phyloP scores from a whole-genome alignment of 2,329 filamentous ascomycete genomes.

The Malbranchea zuffiana region DNA sequence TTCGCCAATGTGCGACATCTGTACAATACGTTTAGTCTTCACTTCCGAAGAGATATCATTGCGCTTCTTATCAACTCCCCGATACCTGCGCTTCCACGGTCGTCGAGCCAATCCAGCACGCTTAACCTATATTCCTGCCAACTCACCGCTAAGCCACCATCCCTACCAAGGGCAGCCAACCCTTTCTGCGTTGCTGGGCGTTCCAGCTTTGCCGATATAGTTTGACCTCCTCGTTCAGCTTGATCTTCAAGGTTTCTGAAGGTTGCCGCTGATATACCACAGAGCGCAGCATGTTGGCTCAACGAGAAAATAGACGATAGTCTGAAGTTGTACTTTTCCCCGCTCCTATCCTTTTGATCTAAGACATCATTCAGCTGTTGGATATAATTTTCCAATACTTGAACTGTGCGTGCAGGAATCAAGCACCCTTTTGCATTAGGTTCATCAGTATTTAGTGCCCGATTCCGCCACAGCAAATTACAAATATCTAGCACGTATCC shows the following conservation, averaged over 20 bases:
- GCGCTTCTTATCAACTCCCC: conserved; percentile 66
- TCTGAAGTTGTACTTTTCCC: conserved; percentile 22
- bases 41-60: conserved; percentile 60
- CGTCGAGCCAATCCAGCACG: conserved; percentile 58
- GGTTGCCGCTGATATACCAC: conserved; percentile 37
- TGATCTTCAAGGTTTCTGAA: conserved; percentile 42
- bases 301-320: conserved; percentile 38
- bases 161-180: conserved; percentile 50
- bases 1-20: conserved; percentile 14
- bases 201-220: conserved; percentile 23
- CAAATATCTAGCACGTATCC: conserved; percentile 78
- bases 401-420: conserved; percentile 38
- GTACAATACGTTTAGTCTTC: conserved; percentile 15
- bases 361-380: conserved; percentile 28
- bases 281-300: conserved; percentile 37
- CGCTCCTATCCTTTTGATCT: conserved; percentile 3
- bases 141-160: conserved; percentile 54
- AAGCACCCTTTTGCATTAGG: conserved; percentile 48
- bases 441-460: conserved; percentile 57
- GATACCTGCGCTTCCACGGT: conserved; percentile 54
- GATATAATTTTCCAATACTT: conserved; percentile 34
- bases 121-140: conserved; percentile 67
- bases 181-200: conserved; percentile 58
- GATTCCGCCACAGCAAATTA: conserved; percentile 69
- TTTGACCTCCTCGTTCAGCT: conserved; percentile 18